Evolutionary conservation across 805 yeast genomes (phyloP), one percentile per base, ranked within the genome.

Genomic region (Ogataea haglerorum): DNA sequence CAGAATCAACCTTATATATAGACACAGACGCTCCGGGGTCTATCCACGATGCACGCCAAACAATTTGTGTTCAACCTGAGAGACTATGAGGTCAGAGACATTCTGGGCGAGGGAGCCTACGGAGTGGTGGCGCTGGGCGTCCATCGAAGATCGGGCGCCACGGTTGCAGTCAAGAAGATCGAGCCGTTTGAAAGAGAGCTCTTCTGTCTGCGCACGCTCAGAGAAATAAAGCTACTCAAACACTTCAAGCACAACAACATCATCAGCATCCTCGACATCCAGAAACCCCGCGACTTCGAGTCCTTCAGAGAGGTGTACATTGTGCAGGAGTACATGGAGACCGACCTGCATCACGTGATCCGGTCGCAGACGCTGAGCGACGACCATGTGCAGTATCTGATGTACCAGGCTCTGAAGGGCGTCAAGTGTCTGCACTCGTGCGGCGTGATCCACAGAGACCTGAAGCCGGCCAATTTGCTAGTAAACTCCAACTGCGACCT

Each of bases 51-150:
- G 61, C 50, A 46, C 40, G 49, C 50, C 31, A 61, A 77, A 42
- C 73, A 75, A 33, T 72, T 73, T 40, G 72, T 79, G 2, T 84
- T 82, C 62, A 81, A 81, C 51, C 75, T 84, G 12, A 72, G 75
- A 34, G 77, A 75, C 48, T 85, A 78, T 56, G 76, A 76, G 45
- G 72, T 84, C 6, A 65, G 68, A 14, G 78, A 76, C 43, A 66
- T 82, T 4, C 65, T 85, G 5, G 95, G 95, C 4, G 86, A 82
- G 58, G 95, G 95, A 1, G 89, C 93, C 0, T 85, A 85, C 51
- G 93, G 95, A 0, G 73, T 83, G 2, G 95, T 85, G 5, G 82
- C 85, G 34, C 71, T 79, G 4, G 93, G 89, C 0, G 58, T 70
- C 9, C 87, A 82, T 51, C 69, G 69, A 43, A 80, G 82, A 10